Evolutionary conservation across 2,329 filamentous ascomycete species (phyloP), one percentile per base, ranked within the genome.

Genomic region (Neonectria neomacrospora): DNA sequence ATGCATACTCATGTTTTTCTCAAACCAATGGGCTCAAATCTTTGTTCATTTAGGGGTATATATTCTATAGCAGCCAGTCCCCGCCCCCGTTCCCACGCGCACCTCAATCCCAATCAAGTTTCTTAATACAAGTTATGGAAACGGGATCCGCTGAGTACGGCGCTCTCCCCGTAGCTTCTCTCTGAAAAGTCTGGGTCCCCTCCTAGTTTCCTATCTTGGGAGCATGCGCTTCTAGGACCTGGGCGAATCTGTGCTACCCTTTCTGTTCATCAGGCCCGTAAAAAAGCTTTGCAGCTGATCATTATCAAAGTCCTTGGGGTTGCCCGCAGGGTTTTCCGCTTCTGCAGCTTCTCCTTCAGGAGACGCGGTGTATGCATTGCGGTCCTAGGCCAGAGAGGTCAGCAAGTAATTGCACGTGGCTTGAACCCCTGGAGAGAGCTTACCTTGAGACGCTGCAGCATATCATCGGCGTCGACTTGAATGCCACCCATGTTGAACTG

Each of bases 401-500:
- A 79, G 71, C 26, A 3, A 3, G 30, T 39, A 3, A 23, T 34
- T 26, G 16, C 16, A 22, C 12, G 26, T 7, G 22, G n/a, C 5
- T 9, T 20, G n/a, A 14, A 12, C 12, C 12, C 10, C 32, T 20
- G n/a, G 16, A 2, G 16, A 5, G n/a, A 37, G 3, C 80, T 74
- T 80, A 95, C 93, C 87, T 94, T 94, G 64, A 97, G 83, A 71
- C 91, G 88, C 77, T 94, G 91, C 61, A 97, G 81, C 91, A 96
- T 96, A 73, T 97, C 94, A 74, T 97, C 94, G 9, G 94, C 94
- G 79, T 97, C 94, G 30, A 97, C 92, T 76, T 97, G 94, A 67
- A 99, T 97, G 56, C 96, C 96, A 44, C 96, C 96, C 86, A 99
- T 96, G 77, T 99, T 99, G 81, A 98, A 97, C 75, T 97, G 94